Conservation (phyloP, 345 rosid genomes). For the Limnanthes douglasii region DNA sequence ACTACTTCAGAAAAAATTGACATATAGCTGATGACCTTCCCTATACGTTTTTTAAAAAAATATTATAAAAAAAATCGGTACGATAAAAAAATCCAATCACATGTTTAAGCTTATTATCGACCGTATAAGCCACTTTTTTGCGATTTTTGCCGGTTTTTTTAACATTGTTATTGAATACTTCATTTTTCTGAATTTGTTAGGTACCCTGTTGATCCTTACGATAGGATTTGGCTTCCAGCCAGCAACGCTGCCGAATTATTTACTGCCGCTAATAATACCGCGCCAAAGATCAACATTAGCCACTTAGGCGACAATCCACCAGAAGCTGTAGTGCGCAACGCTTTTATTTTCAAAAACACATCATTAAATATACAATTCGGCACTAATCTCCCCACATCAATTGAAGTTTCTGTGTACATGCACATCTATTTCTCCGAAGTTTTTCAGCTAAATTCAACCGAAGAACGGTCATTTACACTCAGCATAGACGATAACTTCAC, state of each 20-base stretch:
- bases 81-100: too few relatives aligned
- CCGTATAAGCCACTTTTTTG: too few relatives aligned
- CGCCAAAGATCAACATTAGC: background rate
- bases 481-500: slow-evolving; percentile 3
- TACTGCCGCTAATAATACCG: slow-evolving; percentile 8
- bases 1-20: too few relatives aligned
- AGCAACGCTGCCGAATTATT: slow-evolving; percentile 1
- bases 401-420: slow-evolving; percentile 7
- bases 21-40: too few relatives aligned
- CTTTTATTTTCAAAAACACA: slow-evolving; percentile 12
- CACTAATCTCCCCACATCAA: slow-evolving; percentile 11
- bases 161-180: too few relatives aligned
- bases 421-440: slow-evolving; percentile 38
- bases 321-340: slow-evolving; percentile 14
- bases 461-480: slow-evolving; percentile 20
- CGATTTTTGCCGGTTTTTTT: too few relatives aligned
- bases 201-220: slow-evolving; percentile 13
- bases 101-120: too few relatives aligned
- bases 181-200: slow-evolving; percentile 6
- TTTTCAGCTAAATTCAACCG: slow-evolving; percentile 11
- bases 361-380: slow-evolving; percentile 1
- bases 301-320: slow-evolving; percentile 24
- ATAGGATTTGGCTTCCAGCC: slow-evolving; percentile 26
- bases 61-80: too few relatives aligned
- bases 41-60: too few relatives aligned